Evolutionary conservation across 495 filamentous ascomycete species (phyloP).

Genomic region (Xylaria sp.): DNA sequence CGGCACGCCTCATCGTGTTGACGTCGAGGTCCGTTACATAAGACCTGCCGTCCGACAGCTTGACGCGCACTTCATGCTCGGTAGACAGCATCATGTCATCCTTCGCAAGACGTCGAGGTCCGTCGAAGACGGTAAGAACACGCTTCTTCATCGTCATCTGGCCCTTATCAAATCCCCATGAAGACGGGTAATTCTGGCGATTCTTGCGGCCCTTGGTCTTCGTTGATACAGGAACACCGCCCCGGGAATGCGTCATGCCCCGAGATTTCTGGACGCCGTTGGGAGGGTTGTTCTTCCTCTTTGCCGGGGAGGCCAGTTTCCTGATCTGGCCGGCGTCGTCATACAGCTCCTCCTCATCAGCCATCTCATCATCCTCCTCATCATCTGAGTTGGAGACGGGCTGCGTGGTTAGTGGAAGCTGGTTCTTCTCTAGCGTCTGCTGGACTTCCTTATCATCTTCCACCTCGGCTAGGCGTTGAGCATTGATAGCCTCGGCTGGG

Average conservation of each 20-base stretch:
- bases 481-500: conserved; percentile 94
- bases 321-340: conserved; percentile 41
- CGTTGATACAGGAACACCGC: conserved; percentile 63
- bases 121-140: conserved; percentile 91
- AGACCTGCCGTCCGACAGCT: conserved; percentile 70
- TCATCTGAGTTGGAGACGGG: conserved; percentile 67
- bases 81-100: conserved; percentile 99
- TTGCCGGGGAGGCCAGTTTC: conserved; percentile 35
- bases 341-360: conserved; percentile 56
- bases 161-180: conserved; percentile 88
- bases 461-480: conserved; percentile 80
- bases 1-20: conserved; percentile 83
- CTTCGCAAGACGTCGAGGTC: conserved; percentile 85
- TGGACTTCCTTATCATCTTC: conserved; percentile 82
- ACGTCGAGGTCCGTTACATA: conserved; percentile 96
- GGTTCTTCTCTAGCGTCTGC: conserved; percentile 84
- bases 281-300: conserved; percentile 52
- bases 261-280: conserved; percentile 62
- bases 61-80: conserved; percentile 90
- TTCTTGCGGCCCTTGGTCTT: conserved; percentile 77
- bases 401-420: conserved; percentile 67
- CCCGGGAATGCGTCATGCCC: conserved; percentile 66
- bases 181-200: conserved; percentile 87
- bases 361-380: conserved; percentile 68
- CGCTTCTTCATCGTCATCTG: conserved; percentile 99